Evolutionary conservation across 805 yeast species (phyloP).

Genomic region (Clavispora asparagi): DNA sequence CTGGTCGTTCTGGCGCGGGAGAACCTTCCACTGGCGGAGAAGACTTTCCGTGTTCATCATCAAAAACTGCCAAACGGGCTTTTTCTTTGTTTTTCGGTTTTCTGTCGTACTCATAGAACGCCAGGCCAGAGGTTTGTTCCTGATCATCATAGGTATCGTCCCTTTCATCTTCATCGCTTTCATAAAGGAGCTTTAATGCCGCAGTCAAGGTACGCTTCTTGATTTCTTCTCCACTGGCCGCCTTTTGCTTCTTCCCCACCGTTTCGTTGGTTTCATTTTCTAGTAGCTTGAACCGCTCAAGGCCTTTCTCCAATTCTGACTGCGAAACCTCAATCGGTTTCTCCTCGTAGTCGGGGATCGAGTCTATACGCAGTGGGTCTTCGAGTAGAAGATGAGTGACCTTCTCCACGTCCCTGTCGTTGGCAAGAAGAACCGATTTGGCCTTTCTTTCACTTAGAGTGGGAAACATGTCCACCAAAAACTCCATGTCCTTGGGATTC

Average conservation of each 20-base stretch:
- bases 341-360: conserved; percentile 15
- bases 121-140: conserved; percentile 33
- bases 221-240: conserved; percentile 31
- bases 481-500: conserved; percentile 32
- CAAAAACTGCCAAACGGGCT: conserved; percentile 25
- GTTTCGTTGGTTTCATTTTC: conserved; percentile 19
- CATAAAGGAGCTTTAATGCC: conserved; percentile 61
- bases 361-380: conserved; percentile 42
- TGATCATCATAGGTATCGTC: conserved; percentile 71
- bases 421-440: conserved; percentile 41
- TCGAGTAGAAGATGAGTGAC: conserved; percentile 61
- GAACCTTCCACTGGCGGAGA: conserved; percentile 10
- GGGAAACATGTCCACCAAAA: conserved; percentile 62
- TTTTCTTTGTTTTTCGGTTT: conserved; percentile 8
- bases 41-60: conserved; percentile 14
- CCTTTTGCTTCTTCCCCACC: conserved; percentile 6
- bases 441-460: conserved; percentile 45
- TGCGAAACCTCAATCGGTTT: background rate
- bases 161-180: conserved; percentile 78
- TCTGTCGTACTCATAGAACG: conserved; percentile 6
- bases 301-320: conserved; percentile 10
- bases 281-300: conserved; percentile 13
- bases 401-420: conserved; percentile 49
- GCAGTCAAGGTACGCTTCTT: conserved; percentile 53
- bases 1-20: conserved; percentile 11